Percentiles rank a stretch among this genome's conserved stretches.
Conservation (phyloP, 2,329 filamentous ascomycete genomes). For the Coniochaeta sp. region DNA sequence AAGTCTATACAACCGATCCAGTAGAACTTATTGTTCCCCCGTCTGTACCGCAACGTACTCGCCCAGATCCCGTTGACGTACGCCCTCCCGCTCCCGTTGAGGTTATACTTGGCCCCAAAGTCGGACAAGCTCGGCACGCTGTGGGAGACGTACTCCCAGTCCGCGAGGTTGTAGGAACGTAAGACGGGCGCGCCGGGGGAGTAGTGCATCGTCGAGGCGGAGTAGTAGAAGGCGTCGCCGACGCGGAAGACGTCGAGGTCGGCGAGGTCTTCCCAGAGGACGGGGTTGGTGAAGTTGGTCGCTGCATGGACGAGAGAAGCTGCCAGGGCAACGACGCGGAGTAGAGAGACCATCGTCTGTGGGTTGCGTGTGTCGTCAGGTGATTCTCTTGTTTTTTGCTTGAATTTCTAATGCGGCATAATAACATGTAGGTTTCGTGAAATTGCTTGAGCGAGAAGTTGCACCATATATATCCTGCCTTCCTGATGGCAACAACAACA, state of each 20-base stretch:
- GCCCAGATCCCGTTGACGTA: slow-evolving; percentile 52
- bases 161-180: slow-evolving; percentile 46
- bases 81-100: slow-evolving; percentile 31
- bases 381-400: too few relatives aligned
- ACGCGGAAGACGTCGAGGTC: slow-evolving; percentile 48
- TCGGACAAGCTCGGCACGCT: slow-evolving; percentile 35
- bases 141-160: slow-evolving; percentile 40
- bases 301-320: not conserved
- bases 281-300: slow-evolving; percentile 36
- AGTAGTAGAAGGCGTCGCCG: slow-evolving; percentile 43
- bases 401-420: too few relatives aligned
- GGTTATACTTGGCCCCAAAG: slow-evolving; percentile 40
- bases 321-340: too few relatives aligned
- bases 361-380: too few relatives aligned
- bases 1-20: slow-evolving; percentile 51
- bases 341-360: too few relatives aligned
- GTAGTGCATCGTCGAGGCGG: slow-evolving; percentile 50
- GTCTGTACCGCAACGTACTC: slow-evolving; percentile 42
- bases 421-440: too few relatives aligned
- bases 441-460: too few relatives aligned
- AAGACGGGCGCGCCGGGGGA: slow-evolving; percentile 50
- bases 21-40: slow-evolving; percentile 42
- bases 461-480: too few relatives aligned
- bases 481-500: too few relatives aligned
- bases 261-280: slow-evolving; percentile 48